phyloP scores from a whole-genome alignment of 352 stramenopile genomes.

The Phytopythium ostracodes region DNA sequence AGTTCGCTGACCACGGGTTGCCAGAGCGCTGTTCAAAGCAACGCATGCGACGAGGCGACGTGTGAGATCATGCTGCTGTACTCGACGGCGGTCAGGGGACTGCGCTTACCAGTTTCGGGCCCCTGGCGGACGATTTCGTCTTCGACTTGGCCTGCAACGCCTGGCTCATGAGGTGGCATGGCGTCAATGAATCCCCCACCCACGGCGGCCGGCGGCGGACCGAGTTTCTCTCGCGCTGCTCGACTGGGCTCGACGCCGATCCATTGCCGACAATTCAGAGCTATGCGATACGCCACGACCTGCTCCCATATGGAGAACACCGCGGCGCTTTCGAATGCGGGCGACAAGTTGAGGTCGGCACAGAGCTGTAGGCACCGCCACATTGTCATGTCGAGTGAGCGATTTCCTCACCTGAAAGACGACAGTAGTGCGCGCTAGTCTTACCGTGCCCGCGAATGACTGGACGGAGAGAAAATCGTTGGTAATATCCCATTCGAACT shows the following conservation, averaged over 20 bases:
- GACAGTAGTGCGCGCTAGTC: background rate
- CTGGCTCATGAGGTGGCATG: constrained; percentile 32
- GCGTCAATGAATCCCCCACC: constrained; percentile 44
- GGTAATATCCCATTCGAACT: constrained; percentile 79
- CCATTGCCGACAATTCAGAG: constrained; percentile 45
- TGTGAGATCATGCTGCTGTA: background rate
- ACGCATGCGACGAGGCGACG: too few relatives aligned
- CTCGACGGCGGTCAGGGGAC: background rate
- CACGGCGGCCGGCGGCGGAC: constrained; percentile 14
- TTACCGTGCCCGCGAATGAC: constrained; percentile 42
- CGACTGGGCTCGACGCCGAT: constrained; percentile 41
- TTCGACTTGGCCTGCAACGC: background rate
- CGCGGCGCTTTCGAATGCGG: constrained; percentile 53
- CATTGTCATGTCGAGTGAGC: background rate
- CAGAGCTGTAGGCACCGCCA: constrained; percentile 26
- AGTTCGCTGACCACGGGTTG: constrained; percentile 69
- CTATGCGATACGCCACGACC: constrained; percentile 57
- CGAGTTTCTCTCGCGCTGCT: constrained; percentile 7
- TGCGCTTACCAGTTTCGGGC: constrained; percentile 31
- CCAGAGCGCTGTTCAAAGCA: constrained; percentile 42
- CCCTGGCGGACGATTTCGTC: constrained; percentile 48
- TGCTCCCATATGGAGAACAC: constrained; percentile 75
- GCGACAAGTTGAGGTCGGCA: constrained; percentile 50
- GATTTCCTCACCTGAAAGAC: background rate
- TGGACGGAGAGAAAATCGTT: constrained; percentile 43